Percentiles rank a stretch among this genome's conserved stretches.
These are phyloP conservation scores for Epichloe sibirici DNA, from an alignment of 2,329 filamentous ascomycete species.

Conservation along the genomic window DNA sequence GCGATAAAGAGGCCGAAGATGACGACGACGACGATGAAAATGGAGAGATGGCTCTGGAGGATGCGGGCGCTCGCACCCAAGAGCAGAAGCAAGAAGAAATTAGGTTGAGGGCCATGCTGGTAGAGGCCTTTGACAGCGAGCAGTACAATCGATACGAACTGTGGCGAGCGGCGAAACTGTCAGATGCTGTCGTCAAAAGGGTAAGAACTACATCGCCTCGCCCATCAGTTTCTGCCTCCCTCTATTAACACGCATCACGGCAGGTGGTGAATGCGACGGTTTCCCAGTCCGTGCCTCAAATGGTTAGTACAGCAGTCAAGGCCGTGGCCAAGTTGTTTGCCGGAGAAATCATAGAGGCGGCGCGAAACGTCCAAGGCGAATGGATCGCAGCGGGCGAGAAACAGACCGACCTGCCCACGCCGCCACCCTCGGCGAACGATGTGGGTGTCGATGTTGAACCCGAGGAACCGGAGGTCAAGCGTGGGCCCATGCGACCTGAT, in stretches of 20 bases:
- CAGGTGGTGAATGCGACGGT: conserved; percentile 69
- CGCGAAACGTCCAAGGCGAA: conserved; percentile 58
- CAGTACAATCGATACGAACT: conserved; percentile 60
- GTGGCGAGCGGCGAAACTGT: conserved; percentile 57
- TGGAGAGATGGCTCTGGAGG: conserved; percentile 43
- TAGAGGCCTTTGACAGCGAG: conserved; percentile 50
- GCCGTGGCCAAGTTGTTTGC: conserved; percentile 67
- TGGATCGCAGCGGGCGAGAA: conserved; percentile 51
- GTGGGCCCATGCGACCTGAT: conserved; percentile 56
- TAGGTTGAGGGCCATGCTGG: conserved; percentile 45
- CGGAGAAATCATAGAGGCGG: conserved; percentile 62
- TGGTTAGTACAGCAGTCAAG: conserved; percentile 63
- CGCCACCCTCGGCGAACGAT: conserved; percentile 24
- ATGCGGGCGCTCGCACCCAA: conserved; percentile 48
- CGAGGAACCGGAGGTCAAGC: conserved; percentile 16
- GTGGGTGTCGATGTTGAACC: conserved; percentile 21
- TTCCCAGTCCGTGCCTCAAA: conserved; percentile 63
- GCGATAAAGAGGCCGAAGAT: conserved; percentile 36
- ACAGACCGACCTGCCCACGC: conserved; percentile 39
- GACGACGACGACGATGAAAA: conserved; percentile 47
- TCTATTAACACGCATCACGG: background rate
- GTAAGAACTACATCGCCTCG: conserved; percentile 26
- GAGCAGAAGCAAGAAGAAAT: conserved; percentile 56
- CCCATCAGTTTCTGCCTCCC: background rate
- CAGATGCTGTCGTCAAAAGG: conserved; percentile 55